Base-by-base conservation (phyloP, 495 filamentous ascomycete species). In the Parmelia sp. region DNA sequence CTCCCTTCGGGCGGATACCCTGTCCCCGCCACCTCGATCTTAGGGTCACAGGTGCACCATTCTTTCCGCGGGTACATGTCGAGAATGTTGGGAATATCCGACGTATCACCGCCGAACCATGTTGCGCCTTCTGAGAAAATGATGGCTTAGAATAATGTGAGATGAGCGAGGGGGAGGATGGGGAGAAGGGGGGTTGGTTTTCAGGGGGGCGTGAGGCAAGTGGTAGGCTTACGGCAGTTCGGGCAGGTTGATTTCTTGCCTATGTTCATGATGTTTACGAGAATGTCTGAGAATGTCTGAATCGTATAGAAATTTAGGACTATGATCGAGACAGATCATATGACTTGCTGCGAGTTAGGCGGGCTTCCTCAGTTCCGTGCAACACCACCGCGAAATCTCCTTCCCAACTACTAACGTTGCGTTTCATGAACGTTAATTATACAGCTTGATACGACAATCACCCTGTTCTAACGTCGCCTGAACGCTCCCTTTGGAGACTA, bases 161-260 rank as follows among this genome's bases (percentile, higher is more conserved):
- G 21, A 47, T 23, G 21, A 8, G 44, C 21, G 44, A 9, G 44
- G 44, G 44, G 6, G 23, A 47, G 21, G 44, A 5, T n/a, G 19
- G 8, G 21, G 44, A 23, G 5, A 23, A 8, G 21, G 44, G 10
- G n/a, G 45, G 10, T n/a, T 3, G 6, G 23, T 1, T 23, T 47
- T 9, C 44, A 9, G n/a, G 21, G 44, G n/a, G 17, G 45, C 2
- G 45, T 3, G 45, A 4, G 25, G 42, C 21, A 45, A 49, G 1
- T 14, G 45, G 44, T 23, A 47, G 23, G 44, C 44, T 47, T 49
- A 49, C 45, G 45, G 45, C 45, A 27, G 14, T 49, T 49, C 6
- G 47, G 25, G 47, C 47, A 27, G 47, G 47, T 27, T 5, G 47
- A 51, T 51, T 51, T 51, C 47, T 51, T 51, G 23, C 47, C 47